phyloP scores from a whole-genome alignment of 2,329 filamentous ascomycete genomes.

The Tolypocladium ovalisporum region DNA sequence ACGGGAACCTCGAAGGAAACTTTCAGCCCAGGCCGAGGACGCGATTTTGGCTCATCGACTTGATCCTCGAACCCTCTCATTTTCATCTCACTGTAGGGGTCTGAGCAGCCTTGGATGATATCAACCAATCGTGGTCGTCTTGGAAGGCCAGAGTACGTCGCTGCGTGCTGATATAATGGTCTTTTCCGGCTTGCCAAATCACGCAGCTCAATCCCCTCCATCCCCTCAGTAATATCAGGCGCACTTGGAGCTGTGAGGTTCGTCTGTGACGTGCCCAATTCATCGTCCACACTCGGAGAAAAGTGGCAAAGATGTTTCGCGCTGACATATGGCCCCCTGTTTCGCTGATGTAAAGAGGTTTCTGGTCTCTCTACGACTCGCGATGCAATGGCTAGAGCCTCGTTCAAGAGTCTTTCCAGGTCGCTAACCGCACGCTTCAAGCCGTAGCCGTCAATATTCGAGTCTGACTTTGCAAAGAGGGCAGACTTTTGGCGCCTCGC shows the following conservation, averaged over 20 bases:
- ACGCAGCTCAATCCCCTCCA: slow-evolving; percentile 3
- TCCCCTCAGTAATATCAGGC: slow-evolving; percentile 3
- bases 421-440: slow-evolving; percentile 28
- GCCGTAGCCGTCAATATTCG: slow-evolving; percentile 12
- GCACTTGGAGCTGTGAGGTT: slow-evolving; percentile 2
- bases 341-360: slow-evolving; percentile 2
- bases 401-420: slow-evolving; percentile 34
- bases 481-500: slow-evolving; percentile 9
- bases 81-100: slow-evolving; percentile 2
- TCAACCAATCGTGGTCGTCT: slow-evolving; percentile 14
- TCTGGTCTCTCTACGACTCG: slow-evolving; percentile 24
- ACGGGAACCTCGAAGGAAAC: slow-evolving; percentile 4
- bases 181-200: slow-evolving; percentile 1
- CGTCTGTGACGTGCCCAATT: neutral
- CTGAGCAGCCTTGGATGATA: slow-evolving; percentile 15
- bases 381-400: slow-evolving; percentile 32
- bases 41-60: neutral
- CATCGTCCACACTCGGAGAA: neutral
- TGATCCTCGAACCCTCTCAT: slow-evolving; percentile 1
- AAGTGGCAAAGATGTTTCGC: slow-evolving; percentile 4
- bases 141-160: slow-evolving; percentile 11
- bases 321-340: slow-evolving; percentile 7
- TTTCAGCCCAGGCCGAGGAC: neutral
- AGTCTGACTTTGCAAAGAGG: slow-evolving; percentile 10
- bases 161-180: slow-evolving; percentile 12